Evolutionary conservation across 441 rosid genomes (phyloP), one percentile per base, ranked within the genome.

Genomic region (Bruguiera hainesii): DNA sequence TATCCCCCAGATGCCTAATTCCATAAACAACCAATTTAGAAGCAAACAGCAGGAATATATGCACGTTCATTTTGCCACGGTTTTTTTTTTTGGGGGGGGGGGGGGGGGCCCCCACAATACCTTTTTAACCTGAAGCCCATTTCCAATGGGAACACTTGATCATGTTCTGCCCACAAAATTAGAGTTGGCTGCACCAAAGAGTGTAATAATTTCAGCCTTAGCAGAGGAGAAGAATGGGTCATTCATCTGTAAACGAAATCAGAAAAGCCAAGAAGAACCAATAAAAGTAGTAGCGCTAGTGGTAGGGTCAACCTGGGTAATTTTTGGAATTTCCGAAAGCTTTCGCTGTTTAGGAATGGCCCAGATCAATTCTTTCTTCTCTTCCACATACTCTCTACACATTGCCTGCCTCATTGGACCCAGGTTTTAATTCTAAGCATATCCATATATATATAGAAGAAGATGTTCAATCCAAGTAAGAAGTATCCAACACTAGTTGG

Each of bases 131-230:
- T 78, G 72, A 72, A 61, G 18, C 84, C 97, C 79, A 90, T 72
- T 63, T 75, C 92, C 63, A 90, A 19, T 8, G 92, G 90, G 9
- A 89, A 90, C 56, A 90, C 68, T 46, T 80, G 82, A 68, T 89
- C 98, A 53, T 83, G 68, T 69, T 92, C 88, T 76, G 95, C 98
- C 98, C 98, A 89, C 20, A 88, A 42, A 26, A 89, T 84, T 75
- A 86, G 51, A 20, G 94, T 82, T 28, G 84, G 91, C 98, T 91
- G 82, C 76, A 65, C 26, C 9, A 3, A 13, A 39, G 16, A 42
- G 48, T 13, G 48, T 42, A 13, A 13, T 13, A 16, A 42, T 11
- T 42, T 11, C 48, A 42, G 18, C 16, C 16, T 42, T 13, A 42
- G 46, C 13, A 2, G 13, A 67, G n/a, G 30, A 56, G 20, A 39